A percentile compares a stretch with the other conserved stretches of the same genome.
Evolutionary conservation across 345 rosid genomes (phyloP).

Genomic region (Syzygium grande): DNA sequence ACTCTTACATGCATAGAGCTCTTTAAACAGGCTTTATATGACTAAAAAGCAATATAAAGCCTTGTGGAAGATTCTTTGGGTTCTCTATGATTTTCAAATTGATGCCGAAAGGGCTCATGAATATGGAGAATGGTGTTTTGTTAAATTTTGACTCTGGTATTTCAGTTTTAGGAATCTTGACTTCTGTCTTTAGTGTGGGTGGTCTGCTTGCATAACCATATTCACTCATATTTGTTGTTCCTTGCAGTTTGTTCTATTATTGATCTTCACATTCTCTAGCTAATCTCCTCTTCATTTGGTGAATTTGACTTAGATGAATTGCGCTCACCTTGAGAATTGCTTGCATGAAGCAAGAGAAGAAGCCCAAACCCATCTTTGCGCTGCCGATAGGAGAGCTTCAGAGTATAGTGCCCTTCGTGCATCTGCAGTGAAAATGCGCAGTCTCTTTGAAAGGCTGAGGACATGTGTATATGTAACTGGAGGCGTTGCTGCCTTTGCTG

Average conservation of each 20-base stretch:
- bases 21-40: background rate
- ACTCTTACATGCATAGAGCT: background rate
- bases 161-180: background rate
- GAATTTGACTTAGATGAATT: conserved; percentile 68
- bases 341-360: conserved; percentile 99
- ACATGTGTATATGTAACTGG: conserved; percentile 54
- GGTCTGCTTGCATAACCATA: background rate
- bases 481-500: conserved; percentile 69
- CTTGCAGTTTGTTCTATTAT: background rate
- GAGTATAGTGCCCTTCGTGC: conserved; percentile 77
- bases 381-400: conserved; percentile 83
- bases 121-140: background rate
- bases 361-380: conserved; percentile 94
- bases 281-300: background rate
- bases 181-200: background rate
- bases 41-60: background rate
- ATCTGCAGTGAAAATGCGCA: conserved; percentile 76
- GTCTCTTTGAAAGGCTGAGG: conserved; percentile 77
- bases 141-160: background rate
- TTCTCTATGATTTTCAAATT: background rate
- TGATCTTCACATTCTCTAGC: background rate
- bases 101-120: background rate
- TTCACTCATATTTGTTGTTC: background rate
- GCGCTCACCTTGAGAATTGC: conserved; percentile 95
- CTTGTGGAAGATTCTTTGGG: background rate